A percentile compares a stretch with the other conserved stretches of the same genome.
phyloP scores from a whole-genome alignment of 129 eudicot genomes.

The Escallonia herrerae region DNA sequence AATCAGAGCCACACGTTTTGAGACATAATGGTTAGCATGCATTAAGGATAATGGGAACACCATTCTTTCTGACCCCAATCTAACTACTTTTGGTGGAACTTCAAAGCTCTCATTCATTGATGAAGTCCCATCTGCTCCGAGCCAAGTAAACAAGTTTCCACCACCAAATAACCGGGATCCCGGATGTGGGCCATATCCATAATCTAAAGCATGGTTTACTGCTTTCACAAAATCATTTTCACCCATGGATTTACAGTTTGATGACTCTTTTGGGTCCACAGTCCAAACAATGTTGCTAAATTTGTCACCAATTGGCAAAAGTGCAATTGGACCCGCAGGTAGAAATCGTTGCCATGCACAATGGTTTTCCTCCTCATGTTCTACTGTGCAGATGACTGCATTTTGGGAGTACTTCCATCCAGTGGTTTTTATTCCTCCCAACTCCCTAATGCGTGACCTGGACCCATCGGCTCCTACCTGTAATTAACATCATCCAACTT shows the following conservation, averaged over 20 bases:
- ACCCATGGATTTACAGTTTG: constrained; percentile 52
- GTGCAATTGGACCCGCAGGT: constrained; percentile 92
- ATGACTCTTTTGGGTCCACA: constrained; percentile 84
- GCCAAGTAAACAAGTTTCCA: constrained; percentile 36
- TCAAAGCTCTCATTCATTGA: constrained; percentile 58
- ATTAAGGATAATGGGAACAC: constrained; percentile 82
- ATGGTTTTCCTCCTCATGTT: constrained; percentile 49
- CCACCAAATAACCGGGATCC: constrained; percentile 37
- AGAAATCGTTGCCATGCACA: constrained; percentile 98
- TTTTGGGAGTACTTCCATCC: constrained; percentile 93
- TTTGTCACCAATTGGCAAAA: constrained; percentile 81
- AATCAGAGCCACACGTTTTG: constrained; percentile 60
- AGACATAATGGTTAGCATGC: constrained; percentile 64
- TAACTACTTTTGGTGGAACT: constrained; percentile 65
- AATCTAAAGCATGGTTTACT: constrained; percentile 67
- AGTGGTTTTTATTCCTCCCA: constrained; percentile 74
- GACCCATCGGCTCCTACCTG: constrained; percentile 99
- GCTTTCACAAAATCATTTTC: constrained; percentile 65
- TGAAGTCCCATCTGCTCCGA: constrained; percentile 35
- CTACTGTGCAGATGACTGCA: constrained; percentile 86
- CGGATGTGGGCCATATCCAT: constrained; percentile 82
- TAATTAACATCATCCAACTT: constrained; percentile 4
- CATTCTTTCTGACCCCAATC: constrained; percentile 71
- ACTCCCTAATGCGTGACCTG: constrained; percentile 82
- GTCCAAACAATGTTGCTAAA: constrained; percentile 98